Conservation (phyloP, 495 filamentous ascomycete genomes). For the Hypomontagnella submonticulosa region DNA sequence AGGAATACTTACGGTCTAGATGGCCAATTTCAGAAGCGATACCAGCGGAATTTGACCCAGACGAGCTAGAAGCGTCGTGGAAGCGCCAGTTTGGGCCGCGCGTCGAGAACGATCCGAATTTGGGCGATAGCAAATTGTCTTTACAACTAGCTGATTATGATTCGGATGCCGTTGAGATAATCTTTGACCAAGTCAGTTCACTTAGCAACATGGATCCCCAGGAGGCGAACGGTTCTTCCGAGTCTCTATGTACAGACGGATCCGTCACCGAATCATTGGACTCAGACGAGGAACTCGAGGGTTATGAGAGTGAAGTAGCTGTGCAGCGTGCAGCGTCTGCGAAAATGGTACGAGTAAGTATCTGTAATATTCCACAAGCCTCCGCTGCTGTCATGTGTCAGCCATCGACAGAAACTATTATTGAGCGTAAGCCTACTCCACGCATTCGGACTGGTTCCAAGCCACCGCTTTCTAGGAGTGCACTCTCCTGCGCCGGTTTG, state of each 20-base stretch:
- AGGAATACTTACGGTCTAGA: conserved; percentile 33
- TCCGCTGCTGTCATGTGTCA: background rate
- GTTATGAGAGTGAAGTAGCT: conserved; percentile 18
- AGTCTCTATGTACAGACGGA: background rate
- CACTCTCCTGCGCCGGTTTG: conserved; percentile 22
- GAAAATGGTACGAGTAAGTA: conserved; percentile 1
- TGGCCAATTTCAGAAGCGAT: conserved; percentile 35
- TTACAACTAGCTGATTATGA: background rate
- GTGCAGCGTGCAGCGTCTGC: background rate
- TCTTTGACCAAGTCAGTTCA: background rate
- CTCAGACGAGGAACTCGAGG: conserved; percentile 13
- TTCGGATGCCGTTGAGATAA: background rate
- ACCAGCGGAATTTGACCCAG: conserved; percentile 30
- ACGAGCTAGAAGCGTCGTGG: conserved; percentile 16
- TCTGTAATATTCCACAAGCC: background rate
- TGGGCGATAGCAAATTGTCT: background rate
- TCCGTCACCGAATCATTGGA: conserved; percentile 15
- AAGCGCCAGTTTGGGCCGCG: conserved; percentile 1
- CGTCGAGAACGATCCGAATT: background rate
- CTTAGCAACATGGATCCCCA: background rate
- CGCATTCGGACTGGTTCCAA: conserved; percentile 42
- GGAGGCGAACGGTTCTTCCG: conserved; percentile 1
- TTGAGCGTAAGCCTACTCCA: conserved; percentile 20
- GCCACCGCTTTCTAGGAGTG: conserved; percentile 43
- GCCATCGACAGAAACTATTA: background rate